A percentile compares a stretch with the other conserved stretches of the same genome.
These are phyloP conservation scores for Juncus inflexus DNA, from an alignment of 176 grass and related monocot genomes.

Conservation along the genomic window DNA sequence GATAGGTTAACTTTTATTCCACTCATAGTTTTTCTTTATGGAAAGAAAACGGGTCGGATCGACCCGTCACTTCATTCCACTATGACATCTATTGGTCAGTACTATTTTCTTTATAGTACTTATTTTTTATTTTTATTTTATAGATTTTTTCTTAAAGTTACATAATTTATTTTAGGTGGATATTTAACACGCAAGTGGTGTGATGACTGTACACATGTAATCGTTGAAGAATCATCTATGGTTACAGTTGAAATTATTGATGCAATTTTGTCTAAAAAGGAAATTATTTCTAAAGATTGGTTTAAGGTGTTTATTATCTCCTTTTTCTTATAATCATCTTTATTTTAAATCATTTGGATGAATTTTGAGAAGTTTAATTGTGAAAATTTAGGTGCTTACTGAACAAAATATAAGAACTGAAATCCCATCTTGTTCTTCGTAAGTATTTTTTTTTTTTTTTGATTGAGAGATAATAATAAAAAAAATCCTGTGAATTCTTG, in stretches of 20 bases:
- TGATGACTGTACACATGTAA: slow-evolving; percentile 73
- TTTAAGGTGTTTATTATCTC: slow-evolving; percentile 52
- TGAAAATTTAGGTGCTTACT: slow-evolving; percentile 53
- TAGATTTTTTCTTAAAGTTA: background rate
- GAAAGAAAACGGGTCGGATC: slow-evolving; percentile 34
- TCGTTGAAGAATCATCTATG: slow-evolving; percentile 68
- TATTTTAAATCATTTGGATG: slow-evolving; percentile 13
- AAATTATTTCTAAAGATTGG: slow-evolving; percentile 62
- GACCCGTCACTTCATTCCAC: slow-evolving; percentile 52
- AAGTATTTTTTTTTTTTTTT: slow-evolving; percentile 35
- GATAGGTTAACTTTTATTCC: slow-evolving; percentile 72
- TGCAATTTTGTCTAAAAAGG: slow-evolving; percentile 66
- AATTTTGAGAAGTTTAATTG: slow-evolving; percentile 17
- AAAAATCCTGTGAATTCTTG: slow-evolving; percentile 25
- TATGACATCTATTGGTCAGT: slow-evolving; percentile 81
- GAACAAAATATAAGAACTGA: slow-evolving; percentile 61
- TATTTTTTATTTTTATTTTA: background rate
- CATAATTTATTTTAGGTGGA: slow-evolving; percentile 47
- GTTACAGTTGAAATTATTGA: slow-evolving; percentile 67
- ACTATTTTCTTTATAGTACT: slow-evolving; percentile 5
- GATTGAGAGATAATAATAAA: slow-evolving; percentile 10
- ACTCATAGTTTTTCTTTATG: slow-evolving; percentile 52
- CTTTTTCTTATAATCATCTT: slow-evolving; percentile 14
- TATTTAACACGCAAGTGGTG: slow-evolving; percentile 67
- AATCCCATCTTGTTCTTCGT: slow-evolving; percentile 71